Evolutionary conservation across 352 stramenopile genomes (phyloP).

Genomic region (Globisporangium emineosum): DNA sequence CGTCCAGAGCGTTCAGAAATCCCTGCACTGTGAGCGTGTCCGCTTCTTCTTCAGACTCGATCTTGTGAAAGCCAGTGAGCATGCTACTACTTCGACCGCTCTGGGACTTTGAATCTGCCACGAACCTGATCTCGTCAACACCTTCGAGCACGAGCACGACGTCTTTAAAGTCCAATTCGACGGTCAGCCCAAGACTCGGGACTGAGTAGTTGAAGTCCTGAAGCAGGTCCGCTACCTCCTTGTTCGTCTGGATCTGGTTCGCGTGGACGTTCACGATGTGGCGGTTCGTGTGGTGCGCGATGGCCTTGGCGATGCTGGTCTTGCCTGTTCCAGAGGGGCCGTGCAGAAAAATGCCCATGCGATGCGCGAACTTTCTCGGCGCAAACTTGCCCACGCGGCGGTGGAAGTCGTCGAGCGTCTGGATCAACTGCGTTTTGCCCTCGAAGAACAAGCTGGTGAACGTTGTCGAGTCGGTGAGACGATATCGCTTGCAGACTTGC

Average conservation of each 20-base stretch:
- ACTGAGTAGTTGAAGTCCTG: slow-evolving; percentile 42
- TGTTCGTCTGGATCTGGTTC: slow-evolving; percentile 39
- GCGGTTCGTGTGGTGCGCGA: slow-evolving; percentile 50
- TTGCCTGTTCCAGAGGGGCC: slow-evolving; percentile 73
- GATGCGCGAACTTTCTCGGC: slow-evolving; percentile 66
- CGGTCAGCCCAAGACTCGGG: slow-evolving; percentile 30
- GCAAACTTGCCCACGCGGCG: slow-evolving; percentile 54
- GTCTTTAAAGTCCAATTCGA: slow-evolving; percentile 50
- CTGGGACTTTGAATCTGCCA: not conserved
- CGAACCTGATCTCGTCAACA: slow-evolving; percentile 29
- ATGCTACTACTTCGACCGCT: not conserved
- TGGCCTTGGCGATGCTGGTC: slow-evolving; percentile 62
- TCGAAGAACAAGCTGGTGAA: slow-evolving; percentile 74
- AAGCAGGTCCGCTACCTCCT: slow-evolving; percentile 48
- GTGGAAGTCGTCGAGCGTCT: slow-evolving; percentile 45
- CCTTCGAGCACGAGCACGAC: slow-evolving; percentile 74
- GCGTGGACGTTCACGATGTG: slow-evolving; percentile 45
- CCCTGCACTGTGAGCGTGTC: slow-evolving; percentile 7
- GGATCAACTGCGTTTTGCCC: slow-evolving; percentile 44
- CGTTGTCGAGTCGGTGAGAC: slow-evolving; percentile 58
- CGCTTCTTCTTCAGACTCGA: not conserved
- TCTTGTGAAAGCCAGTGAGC: not conserved
- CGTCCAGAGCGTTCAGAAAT: slow-evolving; percentile 8
- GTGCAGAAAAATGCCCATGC: slow-evolving; percentile 63
- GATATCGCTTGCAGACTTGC: slow-evolving; percentile 44